Evolutionary conservation across 805 yeast genomes (phyloP).

Genomic region (Ogataea wickerhamii): DNA sequence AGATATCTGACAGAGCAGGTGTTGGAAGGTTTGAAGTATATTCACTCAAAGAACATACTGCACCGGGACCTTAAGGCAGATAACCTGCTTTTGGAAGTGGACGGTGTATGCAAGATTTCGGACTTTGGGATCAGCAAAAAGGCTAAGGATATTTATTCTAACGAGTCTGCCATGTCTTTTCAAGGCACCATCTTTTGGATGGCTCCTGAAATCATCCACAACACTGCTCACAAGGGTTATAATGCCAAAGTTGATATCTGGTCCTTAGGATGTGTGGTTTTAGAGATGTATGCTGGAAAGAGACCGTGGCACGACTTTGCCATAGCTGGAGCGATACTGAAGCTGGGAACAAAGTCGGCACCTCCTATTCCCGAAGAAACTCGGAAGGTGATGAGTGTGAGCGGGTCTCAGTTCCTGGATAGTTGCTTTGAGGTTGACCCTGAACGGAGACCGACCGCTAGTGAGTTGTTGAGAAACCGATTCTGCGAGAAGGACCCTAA

Average conservation of each 20-base stretch:
- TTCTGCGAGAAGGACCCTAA: slow-evolving; percentile 26
- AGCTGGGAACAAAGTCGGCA: slow-evolving; percentile 79
- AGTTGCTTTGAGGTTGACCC: slow-evolving; percentile 78
- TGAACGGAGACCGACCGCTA: slow-evolving; percentile 84
- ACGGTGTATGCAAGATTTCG: slow-evolving; percentile 91
- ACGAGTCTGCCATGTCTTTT: slow-evolving; percentile 86
- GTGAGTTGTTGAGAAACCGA: slow-evolving; percentile 50
- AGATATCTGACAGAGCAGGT: slow-evolving; percentile 75
- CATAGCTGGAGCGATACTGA: slow-evolving; percentile 90
- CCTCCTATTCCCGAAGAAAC: slow-evolving; percentile 98
- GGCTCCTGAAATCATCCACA: slow-evolving; percentile 98
- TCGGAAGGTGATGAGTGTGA: slow-evolving; percentile 53
- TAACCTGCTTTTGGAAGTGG: slow-evolving; percentile 79
- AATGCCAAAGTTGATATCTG: slow-evolving; percentile 98
- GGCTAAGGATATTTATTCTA: slow-evolving; percentile 79
- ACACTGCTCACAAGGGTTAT: slow-evolving; percentile 81
- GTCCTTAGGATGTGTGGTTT: slow-evolving; percentile 95
- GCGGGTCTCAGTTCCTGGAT: slow-evolving; percentile 69
- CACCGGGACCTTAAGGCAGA: slow-evolving; percentile 97
- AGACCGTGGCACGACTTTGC: slow-evolving; percentile 97
- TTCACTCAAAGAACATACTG: slow-evolving; percentile 81
- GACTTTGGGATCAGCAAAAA: slow-evolving; percentile 95
- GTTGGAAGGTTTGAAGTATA: slow-evolving; percentile 76
- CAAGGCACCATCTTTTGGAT: slow-evolving; percentile 99
- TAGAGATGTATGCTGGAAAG: slow-evolving; percentile 97